phyloP scores from a whole-genome alignment of 805 yeast genomes.

The Candida nonsorbophila region DNA sequence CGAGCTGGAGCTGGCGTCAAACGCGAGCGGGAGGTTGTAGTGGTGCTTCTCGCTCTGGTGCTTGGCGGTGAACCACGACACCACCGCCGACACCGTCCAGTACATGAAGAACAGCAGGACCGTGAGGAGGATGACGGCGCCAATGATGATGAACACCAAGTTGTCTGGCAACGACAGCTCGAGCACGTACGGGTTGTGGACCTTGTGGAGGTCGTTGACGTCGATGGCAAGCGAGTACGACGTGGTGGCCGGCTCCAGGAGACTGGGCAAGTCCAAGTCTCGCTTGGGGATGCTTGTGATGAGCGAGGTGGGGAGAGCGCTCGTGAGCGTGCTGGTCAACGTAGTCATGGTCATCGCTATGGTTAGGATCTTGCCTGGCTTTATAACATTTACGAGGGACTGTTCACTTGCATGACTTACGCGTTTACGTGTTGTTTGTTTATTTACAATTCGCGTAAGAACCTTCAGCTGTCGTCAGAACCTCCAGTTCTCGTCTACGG shows the following conservation, averaged over 20 bases:
- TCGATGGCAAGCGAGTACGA: constrained; percentile 7
- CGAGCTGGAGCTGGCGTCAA: constrained; percentile 3
- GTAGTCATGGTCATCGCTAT: too few species aligned
- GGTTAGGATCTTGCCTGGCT: too few species aligned
- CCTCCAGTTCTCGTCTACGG: constrained; percentile 83
- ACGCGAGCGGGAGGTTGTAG: constrained; percentile 8
- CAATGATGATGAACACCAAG: constrained; percentile 40
- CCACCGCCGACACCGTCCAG: constrained; percentile 16
- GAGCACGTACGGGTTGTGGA: constrained; percentile 26
- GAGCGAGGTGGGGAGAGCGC: too few species aligned
- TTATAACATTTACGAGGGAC: too few species aligned
- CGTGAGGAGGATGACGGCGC: constrained; percentile 21
- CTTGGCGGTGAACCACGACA: constrained; percentile 20
- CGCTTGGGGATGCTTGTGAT: too few species aligned
- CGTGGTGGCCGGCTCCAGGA: constrained; percentile 3
- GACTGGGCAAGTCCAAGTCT: too few species aligned
- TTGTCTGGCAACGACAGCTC: constrained; percentile 22
- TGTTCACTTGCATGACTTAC: too few species aligned
- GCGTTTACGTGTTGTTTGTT: too few species aligned
- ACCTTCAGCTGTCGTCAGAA: constrained; percentile 55
- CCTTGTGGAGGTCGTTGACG: constrained; percentile 4
- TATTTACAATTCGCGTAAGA: too few species aligned
- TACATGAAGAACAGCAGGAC: constrained; percentile 13
- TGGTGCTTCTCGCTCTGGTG: constrained; percentile 28
- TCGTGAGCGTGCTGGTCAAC: too few species aligned